Base-by-base conservation (phyloP, 352 stramenopile genomes). In the Phytophthora citrophthora region DNA sequence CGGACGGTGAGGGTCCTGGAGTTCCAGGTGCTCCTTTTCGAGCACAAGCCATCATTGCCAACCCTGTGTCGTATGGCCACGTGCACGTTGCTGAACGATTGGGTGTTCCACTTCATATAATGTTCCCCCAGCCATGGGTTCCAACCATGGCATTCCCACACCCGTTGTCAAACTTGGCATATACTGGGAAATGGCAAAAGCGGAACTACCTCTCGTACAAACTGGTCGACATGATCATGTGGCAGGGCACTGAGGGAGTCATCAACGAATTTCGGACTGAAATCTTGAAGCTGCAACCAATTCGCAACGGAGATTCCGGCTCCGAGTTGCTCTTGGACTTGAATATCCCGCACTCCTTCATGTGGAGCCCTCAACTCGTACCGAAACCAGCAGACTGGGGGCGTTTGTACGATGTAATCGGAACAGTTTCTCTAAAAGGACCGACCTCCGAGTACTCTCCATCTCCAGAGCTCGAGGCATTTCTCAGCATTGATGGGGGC, bases 21-120 rank as follows among this genome's bases (percentile, higher is more conserved):
- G 41, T 80, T 10, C 72, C 47, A 23, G 74, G 72, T 9, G 29
- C 43, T n/a, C 76, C 81, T 2, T 98, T 97, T 59, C 77, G 83
- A 36, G 90, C 91, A 0, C 74, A 98, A 58, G 91, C 90, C n/a
- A 97, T 98, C 48, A 98, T 98, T 70, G 86, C 90, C 13, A 98
- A 98, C 66, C 93, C 94, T 0, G 89, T 96, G 1, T 88, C 79
- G 45, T 96, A 97, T 41, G 93, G 89, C 10, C 93, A 98, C 67
- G 79, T 97, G 31, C 91, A 98, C 61, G 91, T 97, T 3, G 92
- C 91, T 5, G 93, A 98, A 74, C 87, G 88, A n/a, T 79, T 98
- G 16, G 90, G 84, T 0, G 86, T 98, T 9, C 93, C 93, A n/a
- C 71, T 98, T 36, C 93, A 98, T 74, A 96, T 98, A 43, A 97